Evolutionary conservation across 2,329 filamentous ascomycete species (phyloP), one percentile per base, ranked within the genome.

Genomic region (Botrytis aclada): DNA sequence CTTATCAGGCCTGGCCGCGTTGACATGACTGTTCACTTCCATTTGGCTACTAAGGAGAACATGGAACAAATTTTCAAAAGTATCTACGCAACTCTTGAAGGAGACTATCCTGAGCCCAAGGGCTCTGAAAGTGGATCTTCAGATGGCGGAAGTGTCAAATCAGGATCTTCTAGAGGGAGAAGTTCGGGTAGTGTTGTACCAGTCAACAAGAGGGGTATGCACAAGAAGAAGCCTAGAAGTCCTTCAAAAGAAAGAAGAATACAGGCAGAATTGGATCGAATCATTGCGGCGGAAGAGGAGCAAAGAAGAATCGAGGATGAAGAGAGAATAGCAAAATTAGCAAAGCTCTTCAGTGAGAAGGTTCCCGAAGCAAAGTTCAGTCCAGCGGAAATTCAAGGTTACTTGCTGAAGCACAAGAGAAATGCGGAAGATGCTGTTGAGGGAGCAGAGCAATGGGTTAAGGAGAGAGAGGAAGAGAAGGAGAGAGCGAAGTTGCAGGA

Each of bases 311-410:
- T 70, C n/a, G 62, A 60, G 3, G 75, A 78, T 58, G 73, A 76
- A 8, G 74, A 73, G 29, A 77, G 73, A 60, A 66, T 78, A 14
- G 69, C 74, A 71, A 72, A 84, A 47, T 86, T 89, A 25, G 86
- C 88, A 0, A 75, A 77, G 18, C 78, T 84, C 58, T 92, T 92
- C 77, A 85, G 86, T 1, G 77, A 81, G 12, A 81, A 84, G 63
- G 85, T 92, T 58, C 88, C 88, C 0, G 81, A 83, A 10, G 82
- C 81, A 12, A 80, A 81, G n/a, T 86, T 90, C 74, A 87, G 85
- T 51, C 89, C 90, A 0, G 90, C 90, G 0, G 87, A 91, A 80
- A 87, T 92, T 61, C 89, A 91, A 78, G 89, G 89, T 0, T 92
- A 89, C 79, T 79, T 92, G 72, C 82, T 92, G 58, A 90, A 89